Conservation (phyloP, 169 alveolate genomes). For the Cystoisospora suis region DNA sequence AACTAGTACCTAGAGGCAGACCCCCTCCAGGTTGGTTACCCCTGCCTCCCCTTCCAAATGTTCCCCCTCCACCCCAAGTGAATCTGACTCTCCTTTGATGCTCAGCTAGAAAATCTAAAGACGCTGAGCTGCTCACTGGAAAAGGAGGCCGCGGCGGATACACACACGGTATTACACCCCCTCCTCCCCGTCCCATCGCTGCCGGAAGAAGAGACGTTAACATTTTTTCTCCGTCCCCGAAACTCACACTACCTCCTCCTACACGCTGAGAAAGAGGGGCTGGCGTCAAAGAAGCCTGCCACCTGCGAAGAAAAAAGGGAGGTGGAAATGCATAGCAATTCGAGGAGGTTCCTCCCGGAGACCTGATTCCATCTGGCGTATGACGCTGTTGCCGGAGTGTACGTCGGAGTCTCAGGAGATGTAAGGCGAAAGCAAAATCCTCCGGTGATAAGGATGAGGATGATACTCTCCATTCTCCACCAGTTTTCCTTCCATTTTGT, state of each 20-base stretch:
- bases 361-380: background rate
- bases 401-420: constrained; percentile 7
- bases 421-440: background rate
- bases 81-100: constrained; percentile 24
- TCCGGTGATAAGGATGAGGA: background rate
- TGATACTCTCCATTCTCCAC: no score
- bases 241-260: no score
- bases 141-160: constrained; percentile 32
- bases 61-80: background rate
- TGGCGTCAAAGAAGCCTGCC: no score
- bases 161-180: no score
- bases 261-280: no score
- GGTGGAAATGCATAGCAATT: background rate
- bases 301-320: background rate
- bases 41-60: background rate
- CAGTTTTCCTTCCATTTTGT: no score
- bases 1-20: background rate
- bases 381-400: constrained; percentile 9
- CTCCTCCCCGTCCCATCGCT: no score
- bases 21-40: background rate
- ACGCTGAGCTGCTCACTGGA: background rate
- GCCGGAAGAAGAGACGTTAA: no score
- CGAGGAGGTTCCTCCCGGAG: background rate
- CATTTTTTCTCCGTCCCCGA: no score
- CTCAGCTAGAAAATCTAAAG: constrained; percentile 21